Base-by-base conservation (phyloP, 2,329 filamentous ascomycete species). In the Pseudocercospora macadamiae region DNA sequence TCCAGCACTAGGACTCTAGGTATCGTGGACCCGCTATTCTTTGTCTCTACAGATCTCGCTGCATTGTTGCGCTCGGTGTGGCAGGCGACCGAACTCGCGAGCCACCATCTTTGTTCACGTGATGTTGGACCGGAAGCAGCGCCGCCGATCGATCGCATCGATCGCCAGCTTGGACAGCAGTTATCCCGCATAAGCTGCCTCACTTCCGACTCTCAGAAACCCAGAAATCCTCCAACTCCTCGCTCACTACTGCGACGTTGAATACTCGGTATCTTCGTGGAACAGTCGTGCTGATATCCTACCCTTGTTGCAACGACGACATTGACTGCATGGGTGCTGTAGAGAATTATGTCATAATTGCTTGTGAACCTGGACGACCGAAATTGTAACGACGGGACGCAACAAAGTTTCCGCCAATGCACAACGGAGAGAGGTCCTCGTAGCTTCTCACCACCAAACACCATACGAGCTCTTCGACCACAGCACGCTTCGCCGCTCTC, bases 401-500 rank as follows among this genome's bases (percentile, higher is more conserved):
- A 49, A 49, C 47, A 49, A n/a, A 49, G 47, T 49, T 49, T 16
- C 23, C 9, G 16, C 47, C 32, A 30, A 49, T 49, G 47, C 47
- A 49, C 47, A 19, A 23, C 47, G 47, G 47, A 49, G 47, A 49
- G 25, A 30, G 47, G 25, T 49, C 47, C 42, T 47, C 42, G n/a
- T 23, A 26, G 42, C 42, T 47, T 28, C 42, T 25, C 23, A 23
- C 30, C n/a, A 36, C n/a, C 7, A 32, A 23, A 25, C 26, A 19
- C 2, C 18, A 18, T 34, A 14, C 16, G 26, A 51, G 26, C 25
- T 21, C 18, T 32, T 30, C 25, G 12, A 51, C 47, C 47, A 12
- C 18, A 10, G 25, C 16, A 30, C 25, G 9, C 26, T 9, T 30
- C 25, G 47, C 14, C 30, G 12, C 47, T 21, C 26, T 44, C 39